These are phyloP conservation scores for Camptophora hylomeconis DNA, from an alignment of 2,329 filamentous ascomycete species.

Conservation along the genomic window DNA sequence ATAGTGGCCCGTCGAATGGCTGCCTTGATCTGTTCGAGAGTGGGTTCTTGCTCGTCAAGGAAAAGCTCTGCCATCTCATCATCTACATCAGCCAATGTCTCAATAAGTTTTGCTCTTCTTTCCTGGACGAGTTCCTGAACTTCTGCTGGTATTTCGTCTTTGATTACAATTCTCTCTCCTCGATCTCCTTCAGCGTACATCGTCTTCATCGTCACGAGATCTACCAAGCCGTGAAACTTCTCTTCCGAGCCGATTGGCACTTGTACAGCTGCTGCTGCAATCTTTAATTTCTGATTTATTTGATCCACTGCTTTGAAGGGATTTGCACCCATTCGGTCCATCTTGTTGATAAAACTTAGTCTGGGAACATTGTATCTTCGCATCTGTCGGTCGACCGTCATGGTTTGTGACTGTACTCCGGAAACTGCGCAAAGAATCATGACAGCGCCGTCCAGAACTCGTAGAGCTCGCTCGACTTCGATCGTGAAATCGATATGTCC, in stretches of 20 bases:
- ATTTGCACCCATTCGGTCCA: conserved; percentile 98
- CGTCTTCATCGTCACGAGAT: conserved; percentile 81
- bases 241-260: conserved; percentile 89
- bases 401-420: conserved; percentile 94
- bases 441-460: conserved; percentile 90
- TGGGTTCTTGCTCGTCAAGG: conserved; percentile 73
- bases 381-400: conserved; percentile 98
- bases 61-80: conserved; percentile 95
- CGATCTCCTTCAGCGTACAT: conserved; percentile 78
- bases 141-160: conserved; percentile 72
- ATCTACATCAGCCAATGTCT: conserved; percentile 92
- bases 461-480: conserved; percentile 87
- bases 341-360: conserved; percentile 97
- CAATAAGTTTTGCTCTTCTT: conserved; percentile 74
- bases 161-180: conserved; percentile 63
- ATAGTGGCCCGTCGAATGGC: conserved; percentile 90
- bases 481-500: conserved; percentile 99
- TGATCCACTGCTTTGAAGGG: conserved; percentile 96
- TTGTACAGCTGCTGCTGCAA: conserved; percentile 84
- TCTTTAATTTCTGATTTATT: conserved; percentile 91
- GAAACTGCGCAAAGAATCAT: conserved; percentile 98
- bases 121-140: conserved; percentile 64
- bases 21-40: conserved; percentile 70
- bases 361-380: conserved; percentile 92
- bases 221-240: conserved; percentile 81